Percentiles rank a stretch among this genome's conserved stretches.
These are phyloP conservation scores for Cladosporium velox DNA, from an alignment of 2,329 filamentous ascomycete species.

Conservation along the genomic window DNA sequence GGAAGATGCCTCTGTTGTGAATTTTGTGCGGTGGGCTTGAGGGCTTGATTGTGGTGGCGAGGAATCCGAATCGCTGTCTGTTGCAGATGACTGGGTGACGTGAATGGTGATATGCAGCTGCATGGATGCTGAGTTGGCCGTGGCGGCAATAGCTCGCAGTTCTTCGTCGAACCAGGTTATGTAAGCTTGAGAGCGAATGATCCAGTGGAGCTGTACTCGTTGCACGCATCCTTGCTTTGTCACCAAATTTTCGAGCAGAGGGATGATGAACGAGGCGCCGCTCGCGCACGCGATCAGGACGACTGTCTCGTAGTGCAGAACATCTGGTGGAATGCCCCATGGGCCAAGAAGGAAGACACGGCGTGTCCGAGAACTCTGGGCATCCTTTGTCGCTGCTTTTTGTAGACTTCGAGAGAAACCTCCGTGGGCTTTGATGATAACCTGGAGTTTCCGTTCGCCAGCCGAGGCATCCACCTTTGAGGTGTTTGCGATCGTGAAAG, in stretches of 20 bases:
- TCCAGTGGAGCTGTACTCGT: conserved; percentile 33
- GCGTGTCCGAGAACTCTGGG: conserved; percentile 21
- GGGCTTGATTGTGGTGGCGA: background rate
- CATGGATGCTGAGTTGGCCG: conserved; percentile 50
- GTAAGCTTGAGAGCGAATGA: conserved; percentile 32
- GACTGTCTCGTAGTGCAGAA: conserved; percentile 63
- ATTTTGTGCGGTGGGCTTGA: background rate
- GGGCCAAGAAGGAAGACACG: conserved; percentile 34
- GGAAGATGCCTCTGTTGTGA: background rate
- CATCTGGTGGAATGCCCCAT: conserved; percentile 35
- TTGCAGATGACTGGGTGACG: conserved; percentile 43
- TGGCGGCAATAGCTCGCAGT: conserved; percentile 43
- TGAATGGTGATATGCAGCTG: conserved; percentile 57
- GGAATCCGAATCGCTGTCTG: conserved; percentile 6
- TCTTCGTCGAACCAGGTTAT: conserved; percentile 28
- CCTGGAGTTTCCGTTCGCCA: conserved; percentile 36
- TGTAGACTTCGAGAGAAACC: conserved; percentile 34
- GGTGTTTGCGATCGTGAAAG: conserved; percentile 58
- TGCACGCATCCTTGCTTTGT: conserved; percentile 36
- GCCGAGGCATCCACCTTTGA: conserved; percentile 52
- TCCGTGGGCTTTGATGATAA: conserved; percentile 35
- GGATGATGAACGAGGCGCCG: conserved; percentile 60
- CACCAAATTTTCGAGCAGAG: conserved; percentile 59
- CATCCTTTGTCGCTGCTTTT: conserved; percentile 27
- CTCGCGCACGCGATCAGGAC: conserved; percentile 62